phyloP scores from a whole-genome alignment of 176 grass and related monocot genomes.

The Hsuehochloa calcarea region DNA sequence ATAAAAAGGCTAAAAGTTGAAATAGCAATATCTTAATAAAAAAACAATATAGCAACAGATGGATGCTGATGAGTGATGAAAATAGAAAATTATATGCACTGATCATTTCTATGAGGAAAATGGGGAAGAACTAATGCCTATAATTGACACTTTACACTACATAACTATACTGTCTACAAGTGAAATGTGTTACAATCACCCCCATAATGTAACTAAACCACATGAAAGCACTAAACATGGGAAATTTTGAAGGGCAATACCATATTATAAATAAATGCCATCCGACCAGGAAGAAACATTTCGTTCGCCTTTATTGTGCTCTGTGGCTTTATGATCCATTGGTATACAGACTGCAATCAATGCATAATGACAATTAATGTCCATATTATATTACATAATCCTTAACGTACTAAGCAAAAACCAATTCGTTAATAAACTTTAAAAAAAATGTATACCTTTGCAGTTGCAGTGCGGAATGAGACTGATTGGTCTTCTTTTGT shows the following conservation, averaged over 20 bases:
- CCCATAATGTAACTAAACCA: conserved; percentile 12
- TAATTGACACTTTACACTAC: neutral
- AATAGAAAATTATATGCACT: neutral
- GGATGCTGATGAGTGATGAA: neutral
- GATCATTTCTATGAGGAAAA: neutral
- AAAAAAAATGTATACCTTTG: conserved; percentile 55
- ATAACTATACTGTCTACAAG: neutral
- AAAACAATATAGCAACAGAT: neutral
- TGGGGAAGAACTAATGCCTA: neutral
- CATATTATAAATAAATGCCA: conserved; percentile 97
- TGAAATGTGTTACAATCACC: neutral
- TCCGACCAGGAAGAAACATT: conserved; percentile 95
- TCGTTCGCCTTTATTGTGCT: conserved; percentile 82
- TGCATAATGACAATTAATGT: conserved; percentile 11
- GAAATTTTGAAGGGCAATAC: conserved; percentile 41
- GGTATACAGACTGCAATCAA: conserved; percentile 84
- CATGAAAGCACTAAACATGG: conserved; percentile 16
- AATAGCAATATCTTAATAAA: neutral
- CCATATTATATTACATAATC: conserved; percentile 19
- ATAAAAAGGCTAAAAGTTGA: neutral
- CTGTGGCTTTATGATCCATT: conserved; percentile 93
- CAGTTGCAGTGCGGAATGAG: conserved; percentile 87
- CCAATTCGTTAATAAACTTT: neutral
- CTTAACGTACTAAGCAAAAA: neutral
- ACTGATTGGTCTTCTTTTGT: conserved; percentile 65